Conservation (phyloP, 148 eudicot genomes). For the Euryodendron excelsum region DNA sequence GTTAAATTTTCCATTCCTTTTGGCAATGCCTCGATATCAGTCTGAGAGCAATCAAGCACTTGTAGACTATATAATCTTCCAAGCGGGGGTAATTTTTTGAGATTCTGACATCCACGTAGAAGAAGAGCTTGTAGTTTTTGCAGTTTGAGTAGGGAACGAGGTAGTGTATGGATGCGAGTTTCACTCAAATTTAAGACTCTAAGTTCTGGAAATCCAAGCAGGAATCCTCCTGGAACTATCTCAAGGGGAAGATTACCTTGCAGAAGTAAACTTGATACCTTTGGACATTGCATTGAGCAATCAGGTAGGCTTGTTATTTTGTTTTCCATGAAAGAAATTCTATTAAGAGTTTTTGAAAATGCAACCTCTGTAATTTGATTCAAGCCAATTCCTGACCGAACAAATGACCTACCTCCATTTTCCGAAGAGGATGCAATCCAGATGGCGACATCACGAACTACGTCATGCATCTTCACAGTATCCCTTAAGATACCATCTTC, state of each 20-base stretch:
- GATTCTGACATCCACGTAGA: background rate
- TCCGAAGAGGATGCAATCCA: background rate
- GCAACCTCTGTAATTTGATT: background rate
- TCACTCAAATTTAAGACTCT: slow-evolving; percentile 13
- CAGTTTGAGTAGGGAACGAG: background rate
- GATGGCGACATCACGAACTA: slow-evolving; percentile 18
- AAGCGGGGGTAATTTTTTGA: slow-evolving; percentile 4
- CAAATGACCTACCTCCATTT: background rate
- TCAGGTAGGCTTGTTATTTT: slow-evolving; percentile 6
- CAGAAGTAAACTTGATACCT: slow-evolving; percentile 10
- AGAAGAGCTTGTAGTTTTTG: slow-evolving; percentile 9
- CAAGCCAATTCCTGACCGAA: background rate
- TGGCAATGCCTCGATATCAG: background rate
- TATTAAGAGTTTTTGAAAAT: background rate
- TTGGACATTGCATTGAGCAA: background rate
- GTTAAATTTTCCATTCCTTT: slow-evolving; percentile 14
- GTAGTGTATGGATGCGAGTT: background rate
- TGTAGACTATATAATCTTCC: background rate
- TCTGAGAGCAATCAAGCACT: slow-evolving; percentile 9
- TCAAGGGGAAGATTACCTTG: slow-evolving; percentile 2
- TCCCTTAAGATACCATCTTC: background rate
- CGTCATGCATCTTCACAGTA: slow-evolving; percentile 23
- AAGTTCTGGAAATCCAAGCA: background rate
- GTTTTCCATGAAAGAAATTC: slow-evolving; percentile 7
- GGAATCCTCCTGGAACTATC: slow-evolving; percentile 4